A percentile compares a stretch with the other conserved stretches of the same genome.
Conservation (phyloP, 441 rosid species). For the Syzygium syzygioides region DNA sequence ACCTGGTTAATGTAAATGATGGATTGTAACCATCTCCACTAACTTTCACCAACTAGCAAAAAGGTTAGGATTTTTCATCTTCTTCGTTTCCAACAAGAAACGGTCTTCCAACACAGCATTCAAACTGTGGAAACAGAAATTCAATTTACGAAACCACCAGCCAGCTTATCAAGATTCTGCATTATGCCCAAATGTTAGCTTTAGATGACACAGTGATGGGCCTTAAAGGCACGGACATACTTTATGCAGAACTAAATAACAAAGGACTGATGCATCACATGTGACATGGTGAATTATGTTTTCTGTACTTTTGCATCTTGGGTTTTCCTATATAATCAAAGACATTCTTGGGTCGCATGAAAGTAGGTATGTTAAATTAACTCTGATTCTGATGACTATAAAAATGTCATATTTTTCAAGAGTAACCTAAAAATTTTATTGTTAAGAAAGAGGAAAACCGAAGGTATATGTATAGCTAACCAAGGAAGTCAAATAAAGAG, state of each 20-base stretch:
- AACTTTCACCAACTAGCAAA: not conserved
- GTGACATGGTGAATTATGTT: not conserved
- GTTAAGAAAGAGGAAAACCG: not conserved
- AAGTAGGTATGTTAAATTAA: not conserved
- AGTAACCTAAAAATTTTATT: not conserved
- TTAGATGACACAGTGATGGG: not conserved
- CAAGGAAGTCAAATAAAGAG: not conserved
- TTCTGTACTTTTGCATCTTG: not conserved
- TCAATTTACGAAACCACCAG: not conserved
- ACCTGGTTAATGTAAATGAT: not conserved
- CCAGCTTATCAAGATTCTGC: not conserved
- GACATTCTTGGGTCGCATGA: not conserved
- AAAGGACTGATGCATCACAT: not conserved
- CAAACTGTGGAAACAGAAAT: not conserved
- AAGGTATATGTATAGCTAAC: not conserved
- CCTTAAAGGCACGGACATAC: not conserved
- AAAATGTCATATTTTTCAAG: not conserved
- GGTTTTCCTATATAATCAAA: not conserved
- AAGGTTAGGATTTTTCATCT: not conserved
- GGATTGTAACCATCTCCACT: not conserved
- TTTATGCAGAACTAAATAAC: not conserved
- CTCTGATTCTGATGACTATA: not conserved
- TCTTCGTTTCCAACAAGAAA: not conserved
- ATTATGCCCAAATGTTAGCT: not conserved
- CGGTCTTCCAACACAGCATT: not conserved